phyloP scores from a whole-genome alignment of 139 green algal genomes.

The Limnomonas spitsbergensis region DNA sequence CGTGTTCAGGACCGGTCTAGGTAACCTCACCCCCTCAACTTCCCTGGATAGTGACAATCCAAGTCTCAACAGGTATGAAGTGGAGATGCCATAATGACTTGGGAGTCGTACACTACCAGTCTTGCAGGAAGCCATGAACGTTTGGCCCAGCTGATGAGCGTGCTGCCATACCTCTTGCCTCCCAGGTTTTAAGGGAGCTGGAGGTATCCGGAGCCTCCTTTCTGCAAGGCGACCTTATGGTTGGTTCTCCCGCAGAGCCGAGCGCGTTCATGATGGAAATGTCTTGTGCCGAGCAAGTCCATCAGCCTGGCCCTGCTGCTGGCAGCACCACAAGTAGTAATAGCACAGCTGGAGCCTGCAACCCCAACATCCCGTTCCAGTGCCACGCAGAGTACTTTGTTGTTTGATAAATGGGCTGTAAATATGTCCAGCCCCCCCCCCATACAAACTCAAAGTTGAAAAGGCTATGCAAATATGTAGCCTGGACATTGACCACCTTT shows the following conservation, averaged over 20 bases:
- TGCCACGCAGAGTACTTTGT: conserved; percentile 5
- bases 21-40: too few species aligned
- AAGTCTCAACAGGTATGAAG: neutral
- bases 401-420: too few species aligned
- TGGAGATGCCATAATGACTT: neutral
- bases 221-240: neutral
- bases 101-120: neutral
- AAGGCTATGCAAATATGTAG: too few species aligned
- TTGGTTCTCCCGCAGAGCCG: neutral
- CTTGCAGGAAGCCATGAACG: too few species aligned
- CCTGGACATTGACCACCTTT: too few species aligned
- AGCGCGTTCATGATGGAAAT: neutral
- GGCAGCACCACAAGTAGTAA: neutral
- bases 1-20: too few species aligned
- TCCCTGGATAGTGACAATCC: neutral
- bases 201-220: conserved; percentile 1
- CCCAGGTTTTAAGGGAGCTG: neutral
- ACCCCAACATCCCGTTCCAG: neutral
- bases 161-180: neutral
- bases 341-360: neutral
- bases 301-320: neutral
- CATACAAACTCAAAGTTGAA: too few species aligned
- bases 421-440: too few species aligned
- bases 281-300: neutral
- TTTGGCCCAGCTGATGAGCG: too few species aligned